Evolutionary conservation across 257 asterid species (phyloP), one percentile per base, ranked within the genome.

Genomic region (Solanum paucissectum): DNA sequence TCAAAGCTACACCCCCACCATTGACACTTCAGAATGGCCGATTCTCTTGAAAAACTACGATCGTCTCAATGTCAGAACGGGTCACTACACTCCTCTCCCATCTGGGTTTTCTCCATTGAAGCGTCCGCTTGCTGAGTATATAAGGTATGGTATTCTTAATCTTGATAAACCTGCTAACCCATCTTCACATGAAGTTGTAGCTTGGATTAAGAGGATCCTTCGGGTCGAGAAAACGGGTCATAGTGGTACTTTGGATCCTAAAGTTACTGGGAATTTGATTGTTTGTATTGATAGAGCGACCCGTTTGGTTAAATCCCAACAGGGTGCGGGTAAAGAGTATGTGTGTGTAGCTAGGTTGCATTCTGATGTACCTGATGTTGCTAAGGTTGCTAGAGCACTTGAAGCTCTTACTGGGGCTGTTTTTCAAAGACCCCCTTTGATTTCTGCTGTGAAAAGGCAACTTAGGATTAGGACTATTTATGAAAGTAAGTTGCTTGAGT

Each of bases 291-390:
- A 96, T 88, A 90, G 99, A 5, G 99, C 99, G 5, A 96, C 99
- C 12, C 95, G 99, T 33, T 91, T 96, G 90, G 99, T 96, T 87
- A 96, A 96, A 49, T 94, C 98, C 58, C 99, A 95, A 92, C 99
- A 96, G 89, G 99, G 99, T 2, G 99, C 99, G 7, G 99, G 99
- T 52, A 96, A 96, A 32, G 99, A 96, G 91, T 96, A 95, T 81
- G 98, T 96, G 10, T 95, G 99, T 90, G 88, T 96, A 0, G 98
- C 99, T 10, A 88, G 99, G 46, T 34, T 96, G 89, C 99, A 96
- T 85, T 95, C 99, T 6, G 91, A 92, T 40, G 98, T 95, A 27
- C 93, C 96, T 9, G 99, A 95, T 7, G 96, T 94, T 36, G 74
- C 98, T 0, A 94, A 93, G 64, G 99, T 96, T 14, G 96, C 95